Conservation (phyloP, 2,329 filamentous ascomycete species). For the Rachicladosporium sp. region DNA sequence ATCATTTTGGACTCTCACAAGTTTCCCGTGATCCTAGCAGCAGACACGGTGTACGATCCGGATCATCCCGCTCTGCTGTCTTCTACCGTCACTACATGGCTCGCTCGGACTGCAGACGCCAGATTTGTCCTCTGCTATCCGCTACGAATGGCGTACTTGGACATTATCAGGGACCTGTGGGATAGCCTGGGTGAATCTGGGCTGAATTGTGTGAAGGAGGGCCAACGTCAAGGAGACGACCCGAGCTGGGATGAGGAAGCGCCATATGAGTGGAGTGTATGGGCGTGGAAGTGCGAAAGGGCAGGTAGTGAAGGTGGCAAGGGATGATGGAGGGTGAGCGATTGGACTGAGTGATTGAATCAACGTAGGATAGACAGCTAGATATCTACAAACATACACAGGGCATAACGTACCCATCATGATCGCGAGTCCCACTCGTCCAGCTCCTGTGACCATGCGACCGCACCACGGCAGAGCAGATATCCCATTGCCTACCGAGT, state of each 20-base stretch:
- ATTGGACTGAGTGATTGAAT: no score
- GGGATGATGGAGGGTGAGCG: no score
- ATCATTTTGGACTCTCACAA: constrained; percentile 8
- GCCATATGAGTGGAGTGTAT: constrained; percentile 27
- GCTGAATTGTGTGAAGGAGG: constrained; percentile 25
- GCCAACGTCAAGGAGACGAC: constrained; percentile 16
- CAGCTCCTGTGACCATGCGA: no score
- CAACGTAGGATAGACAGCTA: no score
- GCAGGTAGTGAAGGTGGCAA: neutral
- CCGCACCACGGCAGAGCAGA: no score
- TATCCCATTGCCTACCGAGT: no score
- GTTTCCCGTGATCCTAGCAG: constrained; percentile 28
- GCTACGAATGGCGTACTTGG: constrained; percentile 30
- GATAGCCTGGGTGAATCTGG: constrained; percentile 25
- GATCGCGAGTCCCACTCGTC: no score
- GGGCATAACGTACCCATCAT: no score
- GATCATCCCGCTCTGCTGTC: constrained; percentile 29
- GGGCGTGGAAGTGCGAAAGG: constrained; percentile 23
- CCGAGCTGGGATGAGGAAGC: constrained; percentile 25
- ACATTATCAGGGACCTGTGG: constrained; percentile 32
- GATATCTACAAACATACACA: no score
- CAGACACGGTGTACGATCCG: constrained; percentile 31
- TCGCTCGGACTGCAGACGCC: constrained; percentile 18
- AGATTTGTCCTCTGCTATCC: constrained; percentile 29
- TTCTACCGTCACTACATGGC: constrained; percentile 25